Base-by-base conservation (phyloP, 306 rosid genomes). In the Cicer judaicum region DNA sequence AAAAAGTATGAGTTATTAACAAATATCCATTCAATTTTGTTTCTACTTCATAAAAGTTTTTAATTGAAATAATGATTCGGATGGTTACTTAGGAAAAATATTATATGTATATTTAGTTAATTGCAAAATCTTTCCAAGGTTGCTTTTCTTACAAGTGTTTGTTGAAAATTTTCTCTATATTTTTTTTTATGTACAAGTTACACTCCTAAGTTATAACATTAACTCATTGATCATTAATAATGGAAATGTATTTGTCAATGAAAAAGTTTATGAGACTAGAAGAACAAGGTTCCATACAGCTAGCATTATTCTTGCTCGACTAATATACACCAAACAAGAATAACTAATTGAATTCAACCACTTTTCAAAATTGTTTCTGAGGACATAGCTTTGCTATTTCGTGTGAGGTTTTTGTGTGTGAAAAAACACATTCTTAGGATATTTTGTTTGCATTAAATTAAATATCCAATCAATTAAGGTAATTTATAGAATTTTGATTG, bases 271-370 rank as follows among this genome's bases (percentile, higher is more conserved):
- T 29, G 49, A 15, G 42, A 13, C 8, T 68, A 19, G 46, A 40
- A 47, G 38, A 60, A 60, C 48, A 5, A 57, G 39, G 39, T 4
- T 77, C 18, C 47, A 59, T 8, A 47, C 19, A 18, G 19, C 19
- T 44, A 44, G 21, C 50, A 46, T 57, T 44, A 15, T 1, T 14
- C 34, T 46, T 36, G 64, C 41, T 68, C 19, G 34, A 13, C 71
- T 61, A 39, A 18, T 42, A 39, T 69, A 39, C 61, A 42, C 44
- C 50, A 55, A 64, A 73, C 12, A 18, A 53, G 7, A 64, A 40
- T 63, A 47, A 49, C 40, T 10, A 70, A 71, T 44, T 42, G 56
- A 41, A 44, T 18, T 70, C 65, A 60, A 50, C 12, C 57, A 39
- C 5, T 52, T 50, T 40, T 36, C 29, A 46, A 5, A 8, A 6